A percentile compares a stretch with the other conserved stretches of the same genome.
phyloP scores from a whole-genome alignment of 208 protist genomes.

The Acanthamoeba lenticulata region DNA sequence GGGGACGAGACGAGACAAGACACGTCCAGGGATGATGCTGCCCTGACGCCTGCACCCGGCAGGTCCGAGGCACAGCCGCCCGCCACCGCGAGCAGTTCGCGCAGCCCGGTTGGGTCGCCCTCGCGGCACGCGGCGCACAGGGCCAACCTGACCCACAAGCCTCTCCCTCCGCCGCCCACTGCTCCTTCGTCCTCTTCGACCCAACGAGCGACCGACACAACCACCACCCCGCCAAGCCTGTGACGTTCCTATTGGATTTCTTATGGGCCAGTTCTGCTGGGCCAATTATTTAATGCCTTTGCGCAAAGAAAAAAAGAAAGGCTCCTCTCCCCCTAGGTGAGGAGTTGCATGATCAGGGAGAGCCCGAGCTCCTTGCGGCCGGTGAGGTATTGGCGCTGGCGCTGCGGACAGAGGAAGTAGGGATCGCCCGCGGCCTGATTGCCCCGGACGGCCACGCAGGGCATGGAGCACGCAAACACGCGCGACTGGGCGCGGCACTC shows the following conservation, averaged over 20 bases:
- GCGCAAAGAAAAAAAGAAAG: neutral
- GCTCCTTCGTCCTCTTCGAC: neutral
- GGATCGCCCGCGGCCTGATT: neutral
- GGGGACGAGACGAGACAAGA: too few species aligned
- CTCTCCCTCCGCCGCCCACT: neutral
- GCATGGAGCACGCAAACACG: neutral
- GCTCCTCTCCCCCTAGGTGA: neutral
- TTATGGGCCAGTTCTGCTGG: too few species aligned
- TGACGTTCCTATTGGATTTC: too few species aligned
- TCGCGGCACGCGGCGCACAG: neutral
- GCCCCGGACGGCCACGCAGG: neutral
- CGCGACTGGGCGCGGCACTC: slow-evolving; percentile 5
- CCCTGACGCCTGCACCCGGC: too few species aligned
- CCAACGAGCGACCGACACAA: too few species aligned
- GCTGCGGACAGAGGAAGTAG: slow-evolving; percentile 43
- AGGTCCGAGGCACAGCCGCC: neutral
- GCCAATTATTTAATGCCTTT: neutral
- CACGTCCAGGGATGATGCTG: too few species aligned
- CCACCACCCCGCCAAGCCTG: too few species aligned
- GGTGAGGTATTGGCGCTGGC: neutral
- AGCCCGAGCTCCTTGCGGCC: slow-evolving; percentile 24
- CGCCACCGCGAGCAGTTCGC: neutral
- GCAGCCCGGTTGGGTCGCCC: neutral
- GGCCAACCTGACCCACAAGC: neutral
- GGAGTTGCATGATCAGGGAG: neutral